Evolutionary conservation across 129 eudicot species (phyloP), one percentile per base, ranked within the genome.

Genomic region (Centrapalus pauciflorus): DNA sequence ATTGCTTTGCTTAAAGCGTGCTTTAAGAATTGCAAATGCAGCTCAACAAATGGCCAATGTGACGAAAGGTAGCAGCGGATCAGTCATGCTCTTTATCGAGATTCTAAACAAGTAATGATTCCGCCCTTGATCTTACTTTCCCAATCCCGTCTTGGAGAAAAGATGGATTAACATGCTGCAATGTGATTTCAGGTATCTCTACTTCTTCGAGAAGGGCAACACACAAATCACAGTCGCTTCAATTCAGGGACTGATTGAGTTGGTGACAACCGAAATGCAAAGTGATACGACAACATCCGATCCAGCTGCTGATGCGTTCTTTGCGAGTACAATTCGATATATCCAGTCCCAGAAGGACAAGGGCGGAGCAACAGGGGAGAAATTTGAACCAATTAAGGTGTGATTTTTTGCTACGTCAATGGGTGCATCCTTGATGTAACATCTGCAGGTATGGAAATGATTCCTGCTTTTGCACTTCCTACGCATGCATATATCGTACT

Each of bases 1-100:
- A 38, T 76, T 94, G 78, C 95, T 94, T 63, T 94, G 99, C 80
- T 80, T 94, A 60, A 94, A 94, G 77, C 97, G 99, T 70, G 95
- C 99, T 5, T 72, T 94, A 41, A 78, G 95, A 80, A 94, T 94
- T 19, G 97, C 99, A 25, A 89, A 94, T 81, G 93, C 97, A 50
- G 97, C 88, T 66, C 99, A 94, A 77, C 99, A 94, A 76, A 89
- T 94, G 97, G 82, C 99, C 1, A 94, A 72, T 75, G 99, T 90
- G 38, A 75, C 95, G 20, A 82, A 96, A 58, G 99, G 99, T 76
- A 86, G 93, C 80, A 83, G 95, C n/a, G 95, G 95, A 77, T 89
- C 99, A 14, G 93, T 84, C 67, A 35, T 79, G 62, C 90, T 94
- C 70, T 89, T 94, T 62, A 87, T 94, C 23, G 99, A 94, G 73